Base-by-base conservation (phyloP, 768 basidiomycete genomes). In the Serendipita sp. region DNA sequence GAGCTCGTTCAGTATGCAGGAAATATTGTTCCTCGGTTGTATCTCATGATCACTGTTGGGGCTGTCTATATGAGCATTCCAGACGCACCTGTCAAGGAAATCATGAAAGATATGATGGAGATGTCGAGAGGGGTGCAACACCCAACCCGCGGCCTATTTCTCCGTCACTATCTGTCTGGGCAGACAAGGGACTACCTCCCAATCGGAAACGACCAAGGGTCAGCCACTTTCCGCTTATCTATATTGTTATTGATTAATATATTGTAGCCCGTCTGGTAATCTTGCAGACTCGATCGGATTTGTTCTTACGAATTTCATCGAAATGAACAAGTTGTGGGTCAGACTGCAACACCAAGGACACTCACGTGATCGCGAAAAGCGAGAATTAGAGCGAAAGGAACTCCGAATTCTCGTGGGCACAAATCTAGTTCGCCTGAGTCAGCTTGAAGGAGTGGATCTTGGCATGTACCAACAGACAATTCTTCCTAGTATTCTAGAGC, bases 51-150 rank as follows among this genome's bases (percentile, higher is more conserved):
- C 70, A 98, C 96, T 45, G 95, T 99, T 67, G 96, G 96, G 68
- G 91, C 95, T 0, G 94, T 98, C 41, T 99, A 97, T 80, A 98
- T 99, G 96, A 93, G 92, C 34, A 86, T 97, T 63, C 85, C 92
- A 2, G 95, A 96, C 66, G 94, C 95, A 8, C 95, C 95, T 3
- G 86, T 98, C 65, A 96, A 93, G 79, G 95, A 99, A 77, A 92
- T 99, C 67, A 99, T 98, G 95, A 98, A 96, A 80, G 96, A 99
- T 75, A 97, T 98, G 95, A 88, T 99, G 88, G 96, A 99, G 75
- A 98, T 98, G 96, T 92, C 92, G 41, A 80, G 93, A 18, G 96
- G 96, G 67, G 92, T 99, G 3, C 80, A 98, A 68, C 93, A 98
- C 73, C 95, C 96, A n/a, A 92, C 93, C 60, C 81, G 96, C 53